phyloP scores from a whole-genome alignment of 768 basidiomycete genomes.

The Rhodotorula sphaerocarpa region DNA sequence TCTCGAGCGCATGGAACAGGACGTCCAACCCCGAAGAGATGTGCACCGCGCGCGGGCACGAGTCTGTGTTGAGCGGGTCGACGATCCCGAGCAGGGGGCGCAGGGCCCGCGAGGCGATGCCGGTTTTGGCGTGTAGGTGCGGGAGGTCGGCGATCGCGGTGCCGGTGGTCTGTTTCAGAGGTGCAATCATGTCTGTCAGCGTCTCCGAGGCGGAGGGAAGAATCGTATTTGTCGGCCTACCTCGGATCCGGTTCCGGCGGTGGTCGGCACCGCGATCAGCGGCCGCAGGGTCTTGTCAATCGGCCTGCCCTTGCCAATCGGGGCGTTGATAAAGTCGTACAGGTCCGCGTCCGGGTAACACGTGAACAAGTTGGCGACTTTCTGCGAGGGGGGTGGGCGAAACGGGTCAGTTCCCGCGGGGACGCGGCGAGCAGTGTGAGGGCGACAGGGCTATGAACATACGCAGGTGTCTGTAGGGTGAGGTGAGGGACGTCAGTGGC shows the following conservation, averaged over 20 bases:
- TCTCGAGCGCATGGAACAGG: slow-evolving; percentile 80
- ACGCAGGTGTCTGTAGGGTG: slow-evolving; percentile 9
- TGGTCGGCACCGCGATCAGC: slow-evolving; percentile 62
- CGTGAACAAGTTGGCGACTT: slow-evolving; percentile 86
- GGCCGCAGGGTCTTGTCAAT: slow-evolving; percentile 67
- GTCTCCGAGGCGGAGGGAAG: background rate
- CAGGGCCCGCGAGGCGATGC: slow-evolving; percentile 83
- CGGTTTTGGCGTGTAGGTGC: slow-evolving; percentile 91
- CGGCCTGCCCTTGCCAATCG: slow-evolving; percentile 77
- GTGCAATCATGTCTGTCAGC: slow-evolving; percentile 27
- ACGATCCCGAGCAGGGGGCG: slow-evolving; percentile 79
- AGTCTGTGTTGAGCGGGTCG: slow-evolving; percentile 72
- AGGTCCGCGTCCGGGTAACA: slow-evolving; percentile 87
- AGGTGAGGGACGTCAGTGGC: background rate
- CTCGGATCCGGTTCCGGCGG: slow-evolving; percentile 64
- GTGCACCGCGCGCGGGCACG: slow-evolving; percentile 80
- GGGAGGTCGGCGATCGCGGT: slow-evolving; percentile 83
- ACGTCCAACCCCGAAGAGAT: slow-evolving; percentile 87
- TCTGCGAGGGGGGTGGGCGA: slow-evolving; percentile 48
- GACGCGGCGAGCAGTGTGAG: too few species aligned
- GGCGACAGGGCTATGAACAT: background rate
- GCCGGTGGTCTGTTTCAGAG: slow-evolving; percentile 70
- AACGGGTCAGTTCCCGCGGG: too few species aligned
- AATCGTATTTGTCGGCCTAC: background rate
- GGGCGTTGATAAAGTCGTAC: slow-evolving; percentile 95